Evolutionary conservation across 164 flowering plant genomes (phyloP).

Genomic region (Protea cynaroides): DNA sequence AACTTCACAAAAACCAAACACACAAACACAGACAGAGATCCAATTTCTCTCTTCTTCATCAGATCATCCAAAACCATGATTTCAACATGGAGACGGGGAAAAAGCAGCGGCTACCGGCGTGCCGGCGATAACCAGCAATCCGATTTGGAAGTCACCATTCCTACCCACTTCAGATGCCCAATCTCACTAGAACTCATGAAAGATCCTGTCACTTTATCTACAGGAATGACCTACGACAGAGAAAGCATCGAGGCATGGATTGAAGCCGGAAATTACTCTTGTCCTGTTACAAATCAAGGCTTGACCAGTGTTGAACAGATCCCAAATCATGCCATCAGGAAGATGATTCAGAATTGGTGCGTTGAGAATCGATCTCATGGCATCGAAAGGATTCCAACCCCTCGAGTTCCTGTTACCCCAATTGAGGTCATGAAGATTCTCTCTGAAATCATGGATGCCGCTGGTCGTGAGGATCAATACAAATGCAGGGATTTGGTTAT

Average conservation of each 20-base stretch:
- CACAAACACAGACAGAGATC: no score
- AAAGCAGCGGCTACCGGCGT: conserved; percentile 13
- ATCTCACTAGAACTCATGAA: conserved; percentile 83
- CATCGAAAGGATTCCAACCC: conserved; percentile 80
- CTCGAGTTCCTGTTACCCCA: conserved; percentile 46
- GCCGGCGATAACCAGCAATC: conserved; percentile 14
- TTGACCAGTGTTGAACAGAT: conserved; percentile 42
- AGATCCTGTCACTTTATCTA: conserved; percentile 77
- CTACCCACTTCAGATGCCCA: conserved; percentile 70
- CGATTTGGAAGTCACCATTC: conserved; percentile 37
- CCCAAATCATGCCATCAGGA: conserved; percentile 66
- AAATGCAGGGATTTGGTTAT: conserved; percentile 32
- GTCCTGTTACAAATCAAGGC: conserved; percentile 63
- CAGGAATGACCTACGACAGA: conserved; percentile 82
- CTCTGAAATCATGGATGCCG: conserved; percentile 17
- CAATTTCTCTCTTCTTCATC: no score
- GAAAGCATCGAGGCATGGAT: conserved; percentile 77
- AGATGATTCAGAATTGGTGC: conserved; percentile 88
- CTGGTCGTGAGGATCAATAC: conserved; percentile 12
- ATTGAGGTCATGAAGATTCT: conserved; percentile 36
- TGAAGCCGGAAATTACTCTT: conserved; percentile 50
- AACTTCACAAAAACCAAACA: no score
- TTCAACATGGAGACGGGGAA: conserved; percentile 37
- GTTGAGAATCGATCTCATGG: conserved; percentile 53
- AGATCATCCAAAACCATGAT: conserved; percentile 26